A percentile compares a stretch with the other conserved stretches of the same genome.
Conservation (phyloP, 2,329 filamentous ascomycete species). For the Trichoderma semiorbis region DNA sequence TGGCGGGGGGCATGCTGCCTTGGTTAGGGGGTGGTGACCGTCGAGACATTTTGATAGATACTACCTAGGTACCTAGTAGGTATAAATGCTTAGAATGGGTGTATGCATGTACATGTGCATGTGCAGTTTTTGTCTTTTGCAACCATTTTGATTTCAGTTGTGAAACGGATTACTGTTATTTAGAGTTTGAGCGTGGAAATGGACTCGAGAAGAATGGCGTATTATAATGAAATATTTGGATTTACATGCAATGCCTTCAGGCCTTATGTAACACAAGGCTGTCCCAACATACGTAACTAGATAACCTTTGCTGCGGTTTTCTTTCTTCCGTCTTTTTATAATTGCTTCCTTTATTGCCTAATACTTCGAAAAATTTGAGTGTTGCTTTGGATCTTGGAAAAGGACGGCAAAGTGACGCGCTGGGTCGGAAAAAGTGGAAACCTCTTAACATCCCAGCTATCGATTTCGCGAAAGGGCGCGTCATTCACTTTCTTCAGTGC, state of each 20-base stretch:
- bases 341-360: not conserved
- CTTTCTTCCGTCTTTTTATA: not conserved
- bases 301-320: not conserved
- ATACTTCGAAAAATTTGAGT: not conserved
- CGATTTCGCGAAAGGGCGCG: slow-evolving; percentile 28
- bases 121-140: too few species aligned
- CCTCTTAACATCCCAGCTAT: slow-evolving; percentile 32
- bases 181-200: not conserved
- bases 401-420: not conserved
- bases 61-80: too few species aligned
- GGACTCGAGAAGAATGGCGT: not conserved
- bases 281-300: not conserved
- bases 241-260: not conserved
- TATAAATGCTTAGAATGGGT: not conserved
- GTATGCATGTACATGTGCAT: too few species aligned
- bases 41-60: slow-evolving; percentile 40
- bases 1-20: slow-evolving; percentile 29
- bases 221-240: not conserved
- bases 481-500: slow-evolving; percentile 26
- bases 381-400: not conserved
- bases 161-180: not conserved
- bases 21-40: slow-evolving; percentile 36
- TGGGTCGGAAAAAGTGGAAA: slow-evolving; percentile 23
- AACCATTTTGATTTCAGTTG: not conserved
- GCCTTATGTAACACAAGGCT: not conserved